Conservation (phyloP, 148 eudicot genomes). For the Amaranthus palmeri region DNA sequence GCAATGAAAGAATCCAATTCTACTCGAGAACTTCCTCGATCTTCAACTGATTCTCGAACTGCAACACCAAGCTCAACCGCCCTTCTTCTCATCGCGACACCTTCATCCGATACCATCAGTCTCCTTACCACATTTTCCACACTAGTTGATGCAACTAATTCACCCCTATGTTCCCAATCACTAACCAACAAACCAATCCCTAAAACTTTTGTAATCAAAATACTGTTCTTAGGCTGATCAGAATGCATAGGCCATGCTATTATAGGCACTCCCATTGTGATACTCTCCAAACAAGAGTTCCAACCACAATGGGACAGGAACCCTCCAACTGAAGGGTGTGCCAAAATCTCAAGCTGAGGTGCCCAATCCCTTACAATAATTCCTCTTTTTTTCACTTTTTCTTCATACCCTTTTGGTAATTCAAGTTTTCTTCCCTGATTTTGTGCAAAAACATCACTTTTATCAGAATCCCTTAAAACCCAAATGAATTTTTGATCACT, state of each 20-base stretch:
- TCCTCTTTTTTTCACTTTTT: constrained; percentile 40
- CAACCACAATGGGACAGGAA: constrained; percentile 62
- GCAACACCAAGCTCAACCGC: constrained; percentile 26
- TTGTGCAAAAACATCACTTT: constrained; percentile 16
- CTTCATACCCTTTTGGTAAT: constrained; percentile 56
- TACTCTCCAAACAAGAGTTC: constrained; percentile 57
- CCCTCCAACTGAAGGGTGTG: constrained; percentile 43
- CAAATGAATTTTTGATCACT: constrained; percentile 53
- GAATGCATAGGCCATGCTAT: constrained; percentile 62
- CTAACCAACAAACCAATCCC: constrained; percentile 32
- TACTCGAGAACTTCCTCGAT: constrained; percentile 35
- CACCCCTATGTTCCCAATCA: constrained; percentile 34
- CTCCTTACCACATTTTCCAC: constrained; percentile 33
- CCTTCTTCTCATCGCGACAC: constrained; percentile 36
- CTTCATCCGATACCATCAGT: constrained; percentile 42
- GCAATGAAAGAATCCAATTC: constrained; percentile 47
- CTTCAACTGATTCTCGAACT: constrained; percentile 21
- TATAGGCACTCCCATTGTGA: constrained; percentile 51
- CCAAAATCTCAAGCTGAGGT: constrained; percentile 57
- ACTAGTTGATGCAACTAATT: constrained; percentile 18
- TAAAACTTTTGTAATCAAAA: constrained; percentile 31
- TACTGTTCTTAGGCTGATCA: constrained; percentile 52
- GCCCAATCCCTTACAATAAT: constrained; percentile 57
- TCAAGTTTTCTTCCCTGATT: constrained; percentile 16
- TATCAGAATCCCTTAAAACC: constrained; percentile 40